A percentile compares a stretch with the other conserved stretches of the same genome.
Evolutionary conservation across 495 filamentous ascomycete genomes (phyloP).

Genomic region (Xylaria bambusicola): DNA sequence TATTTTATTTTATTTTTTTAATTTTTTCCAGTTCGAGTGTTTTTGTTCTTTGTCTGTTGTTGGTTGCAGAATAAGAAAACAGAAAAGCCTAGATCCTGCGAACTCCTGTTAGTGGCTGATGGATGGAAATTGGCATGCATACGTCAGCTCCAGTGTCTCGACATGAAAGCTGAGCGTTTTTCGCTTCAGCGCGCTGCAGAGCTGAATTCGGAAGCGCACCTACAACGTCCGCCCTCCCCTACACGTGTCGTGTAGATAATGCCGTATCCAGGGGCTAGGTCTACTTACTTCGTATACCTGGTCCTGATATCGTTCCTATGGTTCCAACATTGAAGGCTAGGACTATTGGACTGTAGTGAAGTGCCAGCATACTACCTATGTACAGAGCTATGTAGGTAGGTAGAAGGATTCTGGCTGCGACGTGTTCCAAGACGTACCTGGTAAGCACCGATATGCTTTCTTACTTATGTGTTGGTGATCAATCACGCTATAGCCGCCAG

Average conservation of each 20-base stretch:
- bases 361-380: too few species aligned
- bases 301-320: not conserved
- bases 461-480: not conserved
- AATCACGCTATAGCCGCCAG: not conserved
- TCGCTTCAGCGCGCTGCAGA: constrained; percentile 6
- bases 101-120: constrained; percentile 5
- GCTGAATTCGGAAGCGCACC: constrained; percentile 1
- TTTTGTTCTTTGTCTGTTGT: too few species aligned
- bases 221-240: too few species aligned
- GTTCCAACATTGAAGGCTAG: not conserved
- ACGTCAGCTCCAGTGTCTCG: constrained; percentile 8
- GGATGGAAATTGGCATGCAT: constrained; percentile 2
- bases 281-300: too few species aligned
- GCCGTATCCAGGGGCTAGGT: too few species aligned
- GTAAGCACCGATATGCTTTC: not conserved
- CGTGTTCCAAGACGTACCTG: not conserved
- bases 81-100: not conserved
- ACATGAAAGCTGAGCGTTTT: constrained; percentile 3
- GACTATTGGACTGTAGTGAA: too few species aligned
- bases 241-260: too few species aligned
- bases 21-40: too few species aligned
- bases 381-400: too few species aligned
- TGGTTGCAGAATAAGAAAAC: too few species aligned
- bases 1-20: too few species aligned
- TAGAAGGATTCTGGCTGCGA: constrained; percentile 12